Evolutionary conservation across 2,329 filamentous ascomycete genomes (phyloP), one percentile per base, ranked within the genome.

Genomic region (Paecilomyces niveus): DNA sequence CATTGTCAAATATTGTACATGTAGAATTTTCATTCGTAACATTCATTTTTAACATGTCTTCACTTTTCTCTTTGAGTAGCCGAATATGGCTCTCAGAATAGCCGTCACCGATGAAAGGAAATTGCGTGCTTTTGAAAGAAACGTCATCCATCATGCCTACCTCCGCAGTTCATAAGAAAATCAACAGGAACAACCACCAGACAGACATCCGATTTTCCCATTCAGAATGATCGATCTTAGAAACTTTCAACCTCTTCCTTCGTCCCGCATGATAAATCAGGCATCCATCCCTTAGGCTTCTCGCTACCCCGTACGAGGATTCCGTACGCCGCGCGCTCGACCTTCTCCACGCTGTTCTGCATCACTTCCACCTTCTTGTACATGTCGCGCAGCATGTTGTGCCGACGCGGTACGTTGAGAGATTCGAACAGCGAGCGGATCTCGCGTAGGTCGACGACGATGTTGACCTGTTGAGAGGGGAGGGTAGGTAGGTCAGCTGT

Each of bases 221-320:
- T 26, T 15, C 21, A 29, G 13, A 26, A 8, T 29, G 4, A n/a
- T 24, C 21, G 2, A 52, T 13, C 9, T 72, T 61, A 77, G 64
- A 74, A 74, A 55, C 65, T 72, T 54, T 76, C 72, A 54, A 76
- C 72, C 53, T 72, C 72, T 45, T 61, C 60, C 10, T 55, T 55
- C 55, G 70, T 71, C 21, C 74, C 74, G 22, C 68, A 76, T 24
- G 77, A 76, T 70, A 90, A 74, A 70, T 96, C 92, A 3, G 92
- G 93, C 70, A 94, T 83, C 93, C 93, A 97, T 0, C 93, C 93
- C 70, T 89, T 90, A 0, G 93, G 93, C 62, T 92, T 80, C 79
- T 99, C 94, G 56, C 88, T 89, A 0, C 93, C 93, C 56, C 94
- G 82, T 22, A 99, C 89, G 31, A 88, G 85, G 64, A 97, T 84